Base-by-base conservation (phyloP, 495 filamentous ascomycete genomes). In the Beverwykella pulmonaria region DNA sequence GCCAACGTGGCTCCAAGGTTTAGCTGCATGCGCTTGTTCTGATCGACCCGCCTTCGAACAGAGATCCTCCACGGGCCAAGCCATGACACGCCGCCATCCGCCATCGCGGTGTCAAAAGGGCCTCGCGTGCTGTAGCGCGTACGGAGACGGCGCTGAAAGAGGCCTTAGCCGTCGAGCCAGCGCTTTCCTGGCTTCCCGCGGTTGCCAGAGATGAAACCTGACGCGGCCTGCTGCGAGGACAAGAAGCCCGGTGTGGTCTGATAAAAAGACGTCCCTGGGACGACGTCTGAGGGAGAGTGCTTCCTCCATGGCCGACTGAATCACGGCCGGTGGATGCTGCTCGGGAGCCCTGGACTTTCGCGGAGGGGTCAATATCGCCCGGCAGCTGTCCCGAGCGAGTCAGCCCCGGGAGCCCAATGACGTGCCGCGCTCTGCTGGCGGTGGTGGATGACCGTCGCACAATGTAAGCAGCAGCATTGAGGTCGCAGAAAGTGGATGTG, bases 1-100 rank as follows among this genome's bases (percentile, higher is more conserved):
- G 67, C 68, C 63, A 71, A 71, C 68, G 68, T 67, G 68, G 68
- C 68, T 71, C 63, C 68, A 71, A 64, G 68, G 63, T 70, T 71
- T 63, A 67, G 68, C 68, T 71, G 63, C 63, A 67, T 54, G 53
- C 59, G 63, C 54, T 64, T 67, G 68, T 61, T 62, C 53, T 71
- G 68, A 71, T 71, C 68, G 68, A 67, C 68, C 68, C 68, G 68
- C 63, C 50, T 66, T 44, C 53, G 46, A n/a, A 44, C 48, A 67
- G 44, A 63, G 63, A 67, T 67, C 63, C 59, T 67, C 68, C 59
- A 56, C 68, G 39, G 53, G 63, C 68, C 63, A 71, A 66, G 64
- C 54, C 63, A 65, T 65, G 63, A 54, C 63, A 63, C 52, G 49
- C 68, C 68, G 64, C 64, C 59, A 67, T 63, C 68, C 67, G 57